Conservation (phyloP, 306 rosid species). For the Prunus mira region DNA sequence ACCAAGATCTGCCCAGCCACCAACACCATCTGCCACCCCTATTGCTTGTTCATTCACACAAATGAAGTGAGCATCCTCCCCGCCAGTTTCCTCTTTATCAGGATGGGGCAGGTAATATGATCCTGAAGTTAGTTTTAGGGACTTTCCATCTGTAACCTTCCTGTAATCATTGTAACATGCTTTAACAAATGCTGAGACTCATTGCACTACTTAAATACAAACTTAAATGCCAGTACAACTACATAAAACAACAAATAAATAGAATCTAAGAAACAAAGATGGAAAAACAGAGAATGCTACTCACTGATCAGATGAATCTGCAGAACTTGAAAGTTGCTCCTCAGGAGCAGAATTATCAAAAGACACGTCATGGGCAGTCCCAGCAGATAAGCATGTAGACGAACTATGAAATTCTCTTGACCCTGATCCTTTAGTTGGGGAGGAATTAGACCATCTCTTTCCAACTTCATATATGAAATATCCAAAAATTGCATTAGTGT, state of each 20-base stretch:
- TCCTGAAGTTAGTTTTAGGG: conserved; percentile 72
- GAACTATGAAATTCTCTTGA: conserved; percentile 57
- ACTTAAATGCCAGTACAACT: neutral
- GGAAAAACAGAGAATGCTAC: conserved; percentile 20
- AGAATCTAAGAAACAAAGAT: neutral
- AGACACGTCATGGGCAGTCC: conserved; percentile 70
- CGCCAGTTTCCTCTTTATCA: conserved; percentile 96
- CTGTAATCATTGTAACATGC: conserved; percentile 35
- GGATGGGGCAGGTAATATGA: conserved; percentile 98
- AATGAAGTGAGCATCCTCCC: conserved; percentile 98
- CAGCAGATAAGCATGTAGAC: conserved; percentile 48
- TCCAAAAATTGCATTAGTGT: conserved; percentile 50
- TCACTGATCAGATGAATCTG: conserved; percentile 71
- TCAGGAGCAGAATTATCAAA: conserved; percentile 65
- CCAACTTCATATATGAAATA: conserved; percentile 55
- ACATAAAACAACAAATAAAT: neutral
- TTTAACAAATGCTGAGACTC: neutral
- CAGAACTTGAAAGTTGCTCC: conserved; percentile 52
- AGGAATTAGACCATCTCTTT: conserved; percentile 46
- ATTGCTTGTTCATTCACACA: conserved; percentile 88
- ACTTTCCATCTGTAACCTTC: conserved; percentile 52
- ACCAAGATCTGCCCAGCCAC: conserved; percentile 98
- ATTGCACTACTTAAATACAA: neutral
- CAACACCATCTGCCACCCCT: conserved; percentile 99
- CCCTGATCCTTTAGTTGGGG: conserved; percentile 36